Conservation (phyloP, 129 eudicot species). For the Ambrosia artemisiifolia region DNA sequence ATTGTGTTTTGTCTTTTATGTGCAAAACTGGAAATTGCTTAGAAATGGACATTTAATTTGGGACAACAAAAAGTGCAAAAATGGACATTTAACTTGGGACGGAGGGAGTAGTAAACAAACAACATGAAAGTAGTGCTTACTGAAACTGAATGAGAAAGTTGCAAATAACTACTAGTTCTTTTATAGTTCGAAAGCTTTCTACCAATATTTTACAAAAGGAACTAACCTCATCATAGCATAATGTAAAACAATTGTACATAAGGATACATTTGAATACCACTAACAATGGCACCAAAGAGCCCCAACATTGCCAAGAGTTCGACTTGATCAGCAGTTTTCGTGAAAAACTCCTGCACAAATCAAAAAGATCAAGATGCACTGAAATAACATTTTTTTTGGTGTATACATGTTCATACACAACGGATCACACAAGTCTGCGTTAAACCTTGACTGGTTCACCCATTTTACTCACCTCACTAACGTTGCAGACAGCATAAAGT, state of each 20-base stretch:
- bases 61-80: too few species aligned
- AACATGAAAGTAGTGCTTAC: not conserved
- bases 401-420: not conserved
- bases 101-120: not conserved
- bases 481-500: slow-evolving; percentile 82
- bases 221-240: not conserved
- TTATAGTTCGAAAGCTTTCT: not conserved
- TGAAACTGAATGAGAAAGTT: not conserved
- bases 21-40: too few species aligned
- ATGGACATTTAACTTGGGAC: too few species aligned
- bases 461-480: slow-evolving; percentile 61
- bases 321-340: slow-evolving; percentile 69
- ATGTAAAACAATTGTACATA: slow-evolving; percentile 5
- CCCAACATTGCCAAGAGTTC: slow-evolving; percentile 98
- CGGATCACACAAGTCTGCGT: not conserved
- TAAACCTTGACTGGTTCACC: too few species aligned
- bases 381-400: not conserved
- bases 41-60: too few species aligned
- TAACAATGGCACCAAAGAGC: slow-evolving; percentile 77
- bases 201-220: not conserved
- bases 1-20: too few species aligned
- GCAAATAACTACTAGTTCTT: not conserved
- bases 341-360: slow-evolving; percentile 68
- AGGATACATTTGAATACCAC: slow-evolving; percentile 93
- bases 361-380: not conserved